phyloP scores from a whole-genome alignment of 1,284 basidiomycete species.

The Thecaphora frezii region DNA sequence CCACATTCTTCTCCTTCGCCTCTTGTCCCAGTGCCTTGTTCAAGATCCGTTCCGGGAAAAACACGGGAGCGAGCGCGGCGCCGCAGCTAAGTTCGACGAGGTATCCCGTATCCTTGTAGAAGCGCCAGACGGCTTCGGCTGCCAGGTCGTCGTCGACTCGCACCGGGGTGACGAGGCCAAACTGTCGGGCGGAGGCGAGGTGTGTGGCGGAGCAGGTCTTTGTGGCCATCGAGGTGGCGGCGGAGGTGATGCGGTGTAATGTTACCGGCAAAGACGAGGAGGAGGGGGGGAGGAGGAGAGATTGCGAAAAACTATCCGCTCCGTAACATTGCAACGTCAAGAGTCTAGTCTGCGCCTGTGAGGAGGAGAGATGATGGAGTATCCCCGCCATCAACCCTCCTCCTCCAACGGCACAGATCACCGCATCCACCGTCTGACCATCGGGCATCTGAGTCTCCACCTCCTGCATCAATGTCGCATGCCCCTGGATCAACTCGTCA shows the following conservation, averaged over 20 bases:
- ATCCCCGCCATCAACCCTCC: constrained; percentile 24
- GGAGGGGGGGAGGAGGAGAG: too few species aligned
- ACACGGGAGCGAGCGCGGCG: constrained; percentile 34
- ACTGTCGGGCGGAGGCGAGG: constrained; percentile 5
- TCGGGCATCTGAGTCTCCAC: constrained; percentile 8
- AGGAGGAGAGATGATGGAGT: constrained; percentile 3
- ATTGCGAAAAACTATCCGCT: constrained; percentile 29
- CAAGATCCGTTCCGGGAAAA: constrained; percentile 27
- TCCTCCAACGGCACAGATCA: constrained; percentile 22
- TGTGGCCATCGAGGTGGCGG: constrained; percentile 52
- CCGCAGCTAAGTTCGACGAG: constrained; percentile 51
- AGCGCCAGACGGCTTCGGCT: constrained; percentile 33
- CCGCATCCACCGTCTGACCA: constrained; percentile 5
- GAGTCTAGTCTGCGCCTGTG: constrained; percentile 7
- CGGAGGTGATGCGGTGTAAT: constrained; percentile 35
- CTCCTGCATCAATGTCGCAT: constrained; percentile 39
- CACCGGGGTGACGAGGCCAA: constrained; percentile 11
- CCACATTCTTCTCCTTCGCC: constrained; percentile 20
- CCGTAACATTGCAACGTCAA: constrained; percentile 43
- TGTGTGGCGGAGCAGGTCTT: constrained; percentile 27
- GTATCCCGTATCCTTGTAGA: not conserved
- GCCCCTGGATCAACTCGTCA: constrained; percentile 41
- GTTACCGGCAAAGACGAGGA: constrained; percentile 5
- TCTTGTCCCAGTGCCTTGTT: constrained; percentile 1
- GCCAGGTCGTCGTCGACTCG: constrained; percentile 40